Percentiles rank a stretch among this genome's conserved stretches.
These are phyloP conservation scores for Thelonectria rubi DNA, from an alignment of 2,329 filamentous ascomycete species.

Conservation along the genomic window DNA sequence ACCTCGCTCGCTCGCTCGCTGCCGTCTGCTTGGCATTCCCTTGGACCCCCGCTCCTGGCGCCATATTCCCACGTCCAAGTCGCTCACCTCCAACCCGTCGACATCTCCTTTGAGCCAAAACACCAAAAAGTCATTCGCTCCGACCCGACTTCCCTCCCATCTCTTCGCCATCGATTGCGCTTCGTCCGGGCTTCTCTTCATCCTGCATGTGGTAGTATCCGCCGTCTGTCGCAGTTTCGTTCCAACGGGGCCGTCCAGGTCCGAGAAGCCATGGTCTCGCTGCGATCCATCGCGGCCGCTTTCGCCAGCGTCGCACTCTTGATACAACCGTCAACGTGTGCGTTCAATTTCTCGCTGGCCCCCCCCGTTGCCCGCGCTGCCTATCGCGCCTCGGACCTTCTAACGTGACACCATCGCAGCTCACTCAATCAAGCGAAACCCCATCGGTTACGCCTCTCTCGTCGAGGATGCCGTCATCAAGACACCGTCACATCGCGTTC, in stretches of 20 bases:
- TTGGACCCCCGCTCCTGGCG: neutral
- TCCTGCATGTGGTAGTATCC: slow-evolving; percentile 29
- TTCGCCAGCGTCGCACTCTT: slow-evolving; percentile 45
- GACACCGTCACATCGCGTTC: slow-evolving; percentile 79
- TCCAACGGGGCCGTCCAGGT: slow-evolving; percentile 31
- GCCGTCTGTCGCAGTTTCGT: slow-evolving; percentile 23
- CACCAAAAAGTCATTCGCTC: neutral
- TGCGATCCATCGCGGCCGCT: slow-evolving; percentile 45
- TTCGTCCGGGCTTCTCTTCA: neutral
- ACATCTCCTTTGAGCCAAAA: neutral
- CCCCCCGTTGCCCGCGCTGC: no score
- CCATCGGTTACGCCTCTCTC: slow-evolving; percentile 76
- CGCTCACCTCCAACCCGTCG: neutral
- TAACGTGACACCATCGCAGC: slow-evolving; percentile 55
- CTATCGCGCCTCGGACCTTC: slow-evolving; percentile 8
- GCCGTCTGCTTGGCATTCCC: neutral
- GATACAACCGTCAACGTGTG: slow-evolving; percentile 46
- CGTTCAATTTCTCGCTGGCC: slow-evolving; percentile 18
- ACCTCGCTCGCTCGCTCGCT: neutral
- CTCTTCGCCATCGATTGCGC: neutral
- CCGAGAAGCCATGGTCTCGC: slow-evolving; percentile 45
- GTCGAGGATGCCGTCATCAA: slow-evolving; percentile 81
- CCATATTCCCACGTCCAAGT: neutral
- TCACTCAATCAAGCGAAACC: slow-evolving; percentile 78
- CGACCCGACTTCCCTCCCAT: neutral